Conservation (phyloP, 202 grass and related monocot species). For the Carex sylvatica region DNA sequence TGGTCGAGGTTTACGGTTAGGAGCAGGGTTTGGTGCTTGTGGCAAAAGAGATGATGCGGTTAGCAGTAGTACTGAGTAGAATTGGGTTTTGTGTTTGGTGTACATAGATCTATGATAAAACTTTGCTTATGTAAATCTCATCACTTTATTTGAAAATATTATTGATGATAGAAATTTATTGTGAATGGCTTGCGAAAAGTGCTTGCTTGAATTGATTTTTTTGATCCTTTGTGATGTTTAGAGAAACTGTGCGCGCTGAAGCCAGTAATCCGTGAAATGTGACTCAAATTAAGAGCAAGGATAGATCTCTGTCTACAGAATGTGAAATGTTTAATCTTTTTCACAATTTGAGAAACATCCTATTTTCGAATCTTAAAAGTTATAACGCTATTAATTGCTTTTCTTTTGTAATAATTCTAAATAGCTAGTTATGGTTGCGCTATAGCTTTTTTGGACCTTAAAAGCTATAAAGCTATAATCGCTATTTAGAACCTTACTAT, state of each 20-base stretch:
- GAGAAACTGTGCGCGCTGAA: neutral
- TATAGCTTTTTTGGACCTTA: no score
- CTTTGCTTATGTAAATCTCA: slow-evolving; percentile 30
- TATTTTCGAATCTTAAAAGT: no score
- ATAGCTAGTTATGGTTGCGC: no score
- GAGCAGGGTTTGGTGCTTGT: slow-evolving; percentile 31
- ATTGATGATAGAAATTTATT: neutral
- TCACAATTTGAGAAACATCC: neutral
- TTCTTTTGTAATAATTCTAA: no score
- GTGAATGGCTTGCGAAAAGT: neutral
- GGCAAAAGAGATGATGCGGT: slow-evolving; percentile 30
- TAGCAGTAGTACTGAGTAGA: neutral
- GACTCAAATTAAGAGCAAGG: neutral
- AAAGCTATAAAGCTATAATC: no score
- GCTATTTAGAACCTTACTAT: no score
- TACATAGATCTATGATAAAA: slow-evolving; percentile 34
- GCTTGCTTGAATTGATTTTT: neutral
- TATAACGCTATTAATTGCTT: no score
- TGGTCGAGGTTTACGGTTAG: neutral
- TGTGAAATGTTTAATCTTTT: neutral
- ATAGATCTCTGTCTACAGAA: neutral
- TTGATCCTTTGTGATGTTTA: neutral
- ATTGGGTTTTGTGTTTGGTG: slow-evolving; percentile 15
- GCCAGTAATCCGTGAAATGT: neutral
- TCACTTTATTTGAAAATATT: slow-evolving; percentile 26